These are phyloP conservation scores for Tolypocladium capitatum DNA, from an alignment of 2,329 filamentous ascomycete species.

Conservation along the genomic window DNA sequence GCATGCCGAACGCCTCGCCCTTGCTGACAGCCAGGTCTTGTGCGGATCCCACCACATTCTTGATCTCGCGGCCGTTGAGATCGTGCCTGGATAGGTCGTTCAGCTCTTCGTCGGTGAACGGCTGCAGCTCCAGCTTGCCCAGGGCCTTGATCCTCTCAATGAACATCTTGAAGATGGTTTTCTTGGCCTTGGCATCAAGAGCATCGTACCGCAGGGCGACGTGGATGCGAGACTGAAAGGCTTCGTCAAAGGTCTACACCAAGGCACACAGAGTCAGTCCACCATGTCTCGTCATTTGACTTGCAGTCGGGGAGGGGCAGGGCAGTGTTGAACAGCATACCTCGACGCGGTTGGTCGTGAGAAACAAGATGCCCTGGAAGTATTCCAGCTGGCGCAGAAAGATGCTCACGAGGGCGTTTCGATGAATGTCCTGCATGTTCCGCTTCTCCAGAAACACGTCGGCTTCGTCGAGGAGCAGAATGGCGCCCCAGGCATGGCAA, in stretches of 20 bases:
- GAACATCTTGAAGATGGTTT: slow-evolving; percentile 74
- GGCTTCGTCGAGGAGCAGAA: slow-evolving; percentile 74
- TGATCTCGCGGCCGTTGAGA: slow-evolving; percentile 58
- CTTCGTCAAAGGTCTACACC: slow-evolving; percentile 69
- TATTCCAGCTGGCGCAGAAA: slow-evolving; percentile 82
- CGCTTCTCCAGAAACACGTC: slow-evolving; percentile 77
- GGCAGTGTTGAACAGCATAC: slow-evolving; percentile 16
- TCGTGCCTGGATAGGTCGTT: slow-evolving; percentile 53
- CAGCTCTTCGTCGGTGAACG: slow-evolving; percentile 55
- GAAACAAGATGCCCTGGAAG: slow-evolving; percentile 80
- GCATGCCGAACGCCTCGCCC: slow-evolving; percentile 57
- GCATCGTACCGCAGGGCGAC: slow-evolving; percentile 72
- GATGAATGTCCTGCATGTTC: slow-evolving; percentile 69
- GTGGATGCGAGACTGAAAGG: slow-evolving; percentile 80
- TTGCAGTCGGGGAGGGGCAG: background rate
- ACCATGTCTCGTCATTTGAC: slow-evolving; percentile 1
- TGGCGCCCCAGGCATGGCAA: slow-evolving; percentile 74
- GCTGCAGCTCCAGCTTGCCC: slow-evolving; percentile 45
- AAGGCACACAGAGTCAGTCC: background rate
- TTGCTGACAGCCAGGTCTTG: slow-evolving; percentile 73
- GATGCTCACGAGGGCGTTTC: slow-evolving; percentile 75
- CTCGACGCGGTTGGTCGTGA: slow-evolving; percentile 79
- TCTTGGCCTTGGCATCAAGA: slow-evolving; percentile 58
- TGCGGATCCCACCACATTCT: slow-evolving; percentile 73
- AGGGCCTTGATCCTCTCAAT: slow-evolving; percentile 56